These are phyloP conservation scores for Kuraishia hungarica DNA, from an alignment of 805 yeast species.

Conservation along the genomic window DNA sequence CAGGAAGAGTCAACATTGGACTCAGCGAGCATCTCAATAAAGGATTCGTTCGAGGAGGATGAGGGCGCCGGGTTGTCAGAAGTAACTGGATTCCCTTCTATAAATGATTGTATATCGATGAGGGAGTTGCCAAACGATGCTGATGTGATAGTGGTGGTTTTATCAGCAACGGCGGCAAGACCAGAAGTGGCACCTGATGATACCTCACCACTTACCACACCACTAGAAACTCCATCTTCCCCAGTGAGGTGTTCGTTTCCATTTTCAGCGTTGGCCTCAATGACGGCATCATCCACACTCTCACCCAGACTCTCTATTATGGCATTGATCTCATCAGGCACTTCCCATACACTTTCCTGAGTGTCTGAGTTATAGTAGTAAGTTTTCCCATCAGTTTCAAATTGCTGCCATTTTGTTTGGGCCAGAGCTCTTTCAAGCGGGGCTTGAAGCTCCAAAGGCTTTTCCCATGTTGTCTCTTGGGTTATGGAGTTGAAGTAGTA, in stretches of 20 bases:
- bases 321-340: conserved; percentile 43
- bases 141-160: not conserved
- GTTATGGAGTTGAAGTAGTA: conserved; percentile 67
- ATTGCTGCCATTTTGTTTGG: conserved; percentile 44
- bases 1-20: conserved; percentile 61
- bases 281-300: conserved; percentile 2
- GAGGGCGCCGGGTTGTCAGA: not conserved
- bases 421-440: conserved; percentile 36
- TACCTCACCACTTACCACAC: not conserved
- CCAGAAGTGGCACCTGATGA: not conserved
- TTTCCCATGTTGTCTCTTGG: conserved; percentile 72
- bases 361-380: conserved; percentile 66
- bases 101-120: conserved; percentile 4
- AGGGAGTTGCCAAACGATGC: conserved; percentile 8
- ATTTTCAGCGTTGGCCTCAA: conserved; percentile 4
- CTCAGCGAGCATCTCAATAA: conserved; percentile 43
- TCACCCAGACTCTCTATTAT: conserved; percentile 4
- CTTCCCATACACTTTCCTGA: conserved; percentile 70
- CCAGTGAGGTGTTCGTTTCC: conserved; percentile 1
- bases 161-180: not conserved
- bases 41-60: conserved; percentile 15
- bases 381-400: conserved; percentile 35
- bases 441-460: conserved; percentile 47
- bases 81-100: conserved; percentile 5
- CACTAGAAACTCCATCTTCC: not conserved